Evolutionary conservation across 768 basidiomycete genomes (phyloP).

Genomic region (Collybiopsis confluens): DNA sequence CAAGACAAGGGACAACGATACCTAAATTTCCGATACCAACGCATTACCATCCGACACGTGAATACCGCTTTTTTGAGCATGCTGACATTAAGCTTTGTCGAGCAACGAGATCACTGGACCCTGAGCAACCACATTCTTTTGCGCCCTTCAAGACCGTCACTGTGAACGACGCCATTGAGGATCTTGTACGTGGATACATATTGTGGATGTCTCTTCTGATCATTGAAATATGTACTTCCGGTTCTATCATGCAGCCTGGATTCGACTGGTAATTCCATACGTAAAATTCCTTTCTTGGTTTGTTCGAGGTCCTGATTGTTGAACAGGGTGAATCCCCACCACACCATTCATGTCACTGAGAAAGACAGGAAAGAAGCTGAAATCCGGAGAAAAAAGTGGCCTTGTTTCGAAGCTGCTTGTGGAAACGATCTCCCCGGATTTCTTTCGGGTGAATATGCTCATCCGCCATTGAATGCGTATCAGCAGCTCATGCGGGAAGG

Average conservation of each 20-base stretch:
- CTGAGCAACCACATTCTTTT: slow-evolving; percentile 32
- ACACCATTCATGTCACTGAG: slow-evolving; percentile 26
- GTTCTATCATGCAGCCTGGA: slow-evolving; percentile 36
- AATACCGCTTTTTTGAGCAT: slow-evolving; percentile 40
- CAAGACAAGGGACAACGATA: slow-evolving; percentile 49
- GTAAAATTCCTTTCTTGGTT: slow-evolving; percentile 1
- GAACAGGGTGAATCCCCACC: slow-evolving; percentile 57
- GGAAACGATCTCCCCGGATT: slow-evolving; percentile 42
- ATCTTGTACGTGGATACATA: slow-evolving; percentile 53
- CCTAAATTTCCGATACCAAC: slow-evolving; percentile 65
- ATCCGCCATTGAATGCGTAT: slow-evolving; percentile 41
- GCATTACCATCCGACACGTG: slow-evolving; percentile 40
- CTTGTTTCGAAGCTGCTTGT: slow-evolving; percentile 9
- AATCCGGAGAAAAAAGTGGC: slow-evolving; percentile 22
- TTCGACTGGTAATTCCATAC: slow-evolving; percentile 66
- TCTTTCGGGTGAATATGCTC: slow-evolving; percentile 36
- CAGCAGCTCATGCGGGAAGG: slow-evolving; percentile 30
- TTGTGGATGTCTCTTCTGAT: slow-evolving; percentile 6
- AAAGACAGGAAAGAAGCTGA: slow-evolving; percentile 28
- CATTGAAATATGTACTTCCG: slow-evolving; percentile 3
- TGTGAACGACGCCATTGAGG: slow-evolving; percentile 62
- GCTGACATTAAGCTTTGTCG: slow-evolving; percentile 29
- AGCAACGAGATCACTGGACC: slow-evolving; percentile 36
- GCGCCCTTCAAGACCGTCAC: slow-evolving; percentile 61
- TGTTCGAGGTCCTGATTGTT: not conserved